Evolutionary conservation across 164 flowering plant genomes (phyloP), one percentile per base, ranked within the genome.

Genomic region (Hamamelis virginiana): DNA sequence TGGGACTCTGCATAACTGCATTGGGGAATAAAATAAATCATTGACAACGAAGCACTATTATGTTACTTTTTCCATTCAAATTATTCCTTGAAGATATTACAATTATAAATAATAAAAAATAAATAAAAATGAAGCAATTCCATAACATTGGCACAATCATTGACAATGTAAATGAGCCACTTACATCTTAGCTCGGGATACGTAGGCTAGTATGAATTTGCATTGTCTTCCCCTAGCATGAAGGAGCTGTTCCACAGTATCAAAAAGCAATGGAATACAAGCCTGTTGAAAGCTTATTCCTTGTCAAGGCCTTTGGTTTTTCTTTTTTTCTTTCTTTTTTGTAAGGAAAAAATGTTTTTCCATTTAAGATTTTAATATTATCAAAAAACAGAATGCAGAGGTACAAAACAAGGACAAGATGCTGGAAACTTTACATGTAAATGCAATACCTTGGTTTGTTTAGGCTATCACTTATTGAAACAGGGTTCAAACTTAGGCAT

Each of bases 211-310:
- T 59, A 93, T 78, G 82, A 91, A 91, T 75, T 80, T 91, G 90
- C 96, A 88, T 16, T 67, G 55, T 44, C 76, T 79, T 48, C 77
- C 79, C 69, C 81, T 73, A 11, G 69, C 56, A 15, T 63, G 77
- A 63, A 94, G 89, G 28, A 92, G 84, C 75, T 77, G 74, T 69
- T 81, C 80, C 70, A 92, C 97, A 0, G 96, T 88, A 66, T 83
- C 76, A 76, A 91, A 92, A 57, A 94, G 96, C 73, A 79, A 72
- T 48, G 92, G 89, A 72, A 92, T 72, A 72, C 96, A 90, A 6
- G 87, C 76, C 64, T 92, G 98, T 67, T 94, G 97, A 80, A 92
- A 94, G 90, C 98, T 81, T 94, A 69, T 74, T 28, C 9, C n/a
- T 57, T 61, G 84, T 90, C 76, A 93, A 93, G 91, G 91, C 51